phyloP scores from a whole-genome alignment of 1,284 basidiomycete genomes.

The Moesziomyces globuligerus region DNA sequence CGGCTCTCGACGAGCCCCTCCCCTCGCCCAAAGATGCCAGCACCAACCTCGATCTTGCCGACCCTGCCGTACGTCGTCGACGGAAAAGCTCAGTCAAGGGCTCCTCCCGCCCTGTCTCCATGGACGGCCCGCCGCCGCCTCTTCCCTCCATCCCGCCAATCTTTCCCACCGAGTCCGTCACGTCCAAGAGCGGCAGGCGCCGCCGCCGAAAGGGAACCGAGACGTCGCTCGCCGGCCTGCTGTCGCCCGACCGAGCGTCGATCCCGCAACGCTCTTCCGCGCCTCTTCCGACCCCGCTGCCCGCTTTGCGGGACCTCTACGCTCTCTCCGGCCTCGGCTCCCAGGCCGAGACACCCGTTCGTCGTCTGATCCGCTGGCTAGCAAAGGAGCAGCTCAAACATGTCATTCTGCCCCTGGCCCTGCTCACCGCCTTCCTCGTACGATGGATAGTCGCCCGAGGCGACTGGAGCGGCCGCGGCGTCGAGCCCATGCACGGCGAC shows the following conservation, averaged over 20 bases:
- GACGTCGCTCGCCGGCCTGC: constrained; percentile 13
- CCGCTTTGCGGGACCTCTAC: constrained; percentile 31
- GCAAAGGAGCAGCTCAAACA: constrained; percentile 49
- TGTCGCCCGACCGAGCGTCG: constrained; percentile 15
- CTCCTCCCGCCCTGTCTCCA: constrained; percentile 24
- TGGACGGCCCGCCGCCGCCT: constrained; percentile 24
- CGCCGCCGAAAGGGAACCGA: constrained; percentile 19
- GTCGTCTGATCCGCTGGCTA: constrained; percentile 53
- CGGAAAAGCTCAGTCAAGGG: constrained; percentile 30
- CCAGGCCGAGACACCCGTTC: constrained; percentile 52
- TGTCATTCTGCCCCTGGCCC: constrained; percentile 25
- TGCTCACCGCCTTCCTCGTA: constrained; percentile 37
- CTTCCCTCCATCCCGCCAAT: constrained; percentile 14
- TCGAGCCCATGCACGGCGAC: constrained; percentile 86
- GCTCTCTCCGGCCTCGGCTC: constrained; percentile 25
- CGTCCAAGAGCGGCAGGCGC: constrained; percentile 26
- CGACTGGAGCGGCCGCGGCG: constrained; percentile 73
- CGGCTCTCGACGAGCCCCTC: neutral
- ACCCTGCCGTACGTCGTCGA: constrained; percentile 18
- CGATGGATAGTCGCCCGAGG: constrained; percentile 50
- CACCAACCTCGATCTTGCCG: constrained; percentile 2
- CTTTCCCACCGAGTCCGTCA: constrained; percentile 21
- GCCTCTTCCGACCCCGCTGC: constrained; percentile 1
- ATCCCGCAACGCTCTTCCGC: constrained; percentile 6
- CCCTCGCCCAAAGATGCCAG: neutral